These are phyloP conservation scores for Chlamydomonas incerta DNA, from an alignment of 139 green algal species.

Conservation along the genomic window DNA sequence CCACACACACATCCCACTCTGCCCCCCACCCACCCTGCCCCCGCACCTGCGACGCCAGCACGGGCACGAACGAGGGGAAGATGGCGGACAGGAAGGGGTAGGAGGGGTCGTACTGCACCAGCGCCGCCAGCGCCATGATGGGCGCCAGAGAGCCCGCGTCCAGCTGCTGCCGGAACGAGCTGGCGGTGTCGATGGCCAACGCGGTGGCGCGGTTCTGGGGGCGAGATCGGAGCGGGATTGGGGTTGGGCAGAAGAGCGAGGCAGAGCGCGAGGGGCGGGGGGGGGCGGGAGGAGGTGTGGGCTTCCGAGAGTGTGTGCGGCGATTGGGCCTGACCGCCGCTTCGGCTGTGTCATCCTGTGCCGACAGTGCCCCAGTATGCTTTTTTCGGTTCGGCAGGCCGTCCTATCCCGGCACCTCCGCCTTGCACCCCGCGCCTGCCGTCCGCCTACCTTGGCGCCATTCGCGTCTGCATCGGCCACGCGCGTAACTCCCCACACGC, in stretches of 20 bases:
- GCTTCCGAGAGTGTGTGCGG: too few species aligned
- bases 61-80: not conserved
- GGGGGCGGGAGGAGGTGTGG: not conserved
- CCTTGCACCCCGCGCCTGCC: too few species aligned
- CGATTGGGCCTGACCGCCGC: too few species aligned
- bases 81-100: not conserved
- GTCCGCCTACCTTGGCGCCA: not conserved
- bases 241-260: not conserved
- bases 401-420: too few species aligned
- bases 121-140: not conserved
- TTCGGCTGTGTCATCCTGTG: too few species aligned
- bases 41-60: conserved; percentile 2
- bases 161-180: not conserved
- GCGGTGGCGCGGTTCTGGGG: not conserved
- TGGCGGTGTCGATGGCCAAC: not conserved
- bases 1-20: too few species aligned
- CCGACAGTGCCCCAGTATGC: too few species aligned
- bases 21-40: too few species aligned
- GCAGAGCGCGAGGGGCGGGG: not conserved
- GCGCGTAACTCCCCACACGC: not conserved
- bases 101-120: not conserved
- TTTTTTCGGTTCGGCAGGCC: too few species aligned
- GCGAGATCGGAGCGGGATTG: not conserved
- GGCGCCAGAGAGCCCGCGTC: not conserved
- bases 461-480: not conserved